A percentile compares a stretch with the other conserved stretches of the same genome.
Evolutionary conservation across 1,139 yeast genomes (phyloP).

Genomic region (Petasospora fabianii): DNA sequence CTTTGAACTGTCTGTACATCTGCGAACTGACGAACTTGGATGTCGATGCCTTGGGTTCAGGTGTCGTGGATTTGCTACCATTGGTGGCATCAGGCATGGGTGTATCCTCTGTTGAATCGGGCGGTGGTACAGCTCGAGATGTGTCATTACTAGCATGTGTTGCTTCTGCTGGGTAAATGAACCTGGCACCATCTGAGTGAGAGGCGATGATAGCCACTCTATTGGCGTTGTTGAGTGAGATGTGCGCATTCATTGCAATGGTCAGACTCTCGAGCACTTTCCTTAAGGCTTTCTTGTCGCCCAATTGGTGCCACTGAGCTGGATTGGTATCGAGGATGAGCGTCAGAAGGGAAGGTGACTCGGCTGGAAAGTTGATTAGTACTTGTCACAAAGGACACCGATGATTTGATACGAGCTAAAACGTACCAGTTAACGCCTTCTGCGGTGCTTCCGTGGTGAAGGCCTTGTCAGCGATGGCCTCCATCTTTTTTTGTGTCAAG

Average conservation of each 20-base stretch:
- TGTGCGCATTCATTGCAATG: conserved; percentile 79
- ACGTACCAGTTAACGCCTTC: conserved; percentile 14
- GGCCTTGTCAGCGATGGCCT: conserved; percentile 68
- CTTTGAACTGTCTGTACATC: conserved; percentile 84
- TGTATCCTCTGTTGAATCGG: conserved; percentile 2
- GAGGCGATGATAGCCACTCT: conserved; percentile 81
- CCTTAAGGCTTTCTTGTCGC: conserved; percentile 39
- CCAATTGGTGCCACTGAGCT: conserved; percentile 34
- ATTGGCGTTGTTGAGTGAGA: conserved; percentile 81
- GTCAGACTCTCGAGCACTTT: conserved; percentile 45
- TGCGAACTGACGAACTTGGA: conserved; percentile 36
- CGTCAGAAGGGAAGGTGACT: conserved; percentile 77
- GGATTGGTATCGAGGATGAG: conserved; percentile 81
- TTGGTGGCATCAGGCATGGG: conserved; percentile 18
- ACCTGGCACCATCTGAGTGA: conserved; percentile 65
- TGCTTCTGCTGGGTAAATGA: conserved; percentile 77
- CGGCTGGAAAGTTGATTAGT: conserved; percentile 38
- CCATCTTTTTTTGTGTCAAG: conserved; percentile 38
- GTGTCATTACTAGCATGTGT: background rate
- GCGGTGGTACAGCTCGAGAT: too few species aligned
- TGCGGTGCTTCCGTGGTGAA: conserved; percentile 43
- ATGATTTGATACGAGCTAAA: too few species aligned
- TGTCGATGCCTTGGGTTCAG: conserved; percentile 13
- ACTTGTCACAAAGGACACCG: background rate
- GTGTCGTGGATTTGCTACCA: conserved; percentile 24